A percentile compares a stretch with the other conserved stretches of the same genome.
These are phyloP conservation scores for Asclepias syriaca DNA, from an alignment of 257 asterid genomes.

Conservation along the genomic window DNA sequence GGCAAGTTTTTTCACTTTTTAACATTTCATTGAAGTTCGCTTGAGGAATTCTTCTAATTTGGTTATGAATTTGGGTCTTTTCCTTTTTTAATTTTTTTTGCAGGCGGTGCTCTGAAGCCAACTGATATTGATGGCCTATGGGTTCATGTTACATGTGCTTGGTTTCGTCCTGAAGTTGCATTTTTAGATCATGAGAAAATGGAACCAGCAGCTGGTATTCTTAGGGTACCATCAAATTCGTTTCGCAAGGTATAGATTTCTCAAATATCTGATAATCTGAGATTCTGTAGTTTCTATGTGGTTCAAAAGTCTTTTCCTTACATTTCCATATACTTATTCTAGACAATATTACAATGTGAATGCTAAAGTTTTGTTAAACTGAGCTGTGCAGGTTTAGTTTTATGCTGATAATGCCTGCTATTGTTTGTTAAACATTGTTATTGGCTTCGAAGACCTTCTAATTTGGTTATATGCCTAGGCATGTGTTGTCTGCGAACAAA, in stretches of 20 bases:
- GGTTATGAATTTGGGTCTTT: constrained; percentile 1
- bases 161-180: constrained; percentile 92
- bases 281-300: not conserved
- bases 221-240: constrained; percentile 59
- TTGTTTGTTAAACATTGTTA: not conserved
- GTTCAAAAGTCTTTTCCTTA: constrained; percentile 3
- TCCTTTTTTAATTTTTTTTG: constrained; percentile 6
- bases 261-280: not conserved
- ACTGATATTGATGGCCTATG: constrained; percentile 73
- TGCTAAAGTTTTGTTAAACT: constrained; percentile 1
- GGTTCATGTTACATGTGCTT: constrained; percentile 95
- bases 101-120: constrained; percentile 98
- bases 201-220: constrained; percentile 93
- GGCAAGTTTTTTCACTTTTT: constrained; percentile 40
- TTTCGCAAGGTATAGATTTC: constrained; percentile 56
- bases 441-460: not conserved
- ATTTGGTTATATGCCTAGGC: constrained; percentile 45
- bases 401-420: not conserved
- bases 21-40: not conserved
- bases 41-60: not conserved
- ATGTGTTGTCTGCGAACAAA: constrained; percentile 81
- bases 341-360: not conserved
- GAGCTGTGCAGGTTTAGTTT: not conserved
- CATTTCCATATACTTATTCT: not conserved
- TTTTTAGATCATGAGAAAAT: constrained; percentile 63